Percentiles rank a stretch among this genome's conserved stretches.
Conservation (phyloP, 192 early-diverging fungal species). For the Coemansia sp. region DNA sequence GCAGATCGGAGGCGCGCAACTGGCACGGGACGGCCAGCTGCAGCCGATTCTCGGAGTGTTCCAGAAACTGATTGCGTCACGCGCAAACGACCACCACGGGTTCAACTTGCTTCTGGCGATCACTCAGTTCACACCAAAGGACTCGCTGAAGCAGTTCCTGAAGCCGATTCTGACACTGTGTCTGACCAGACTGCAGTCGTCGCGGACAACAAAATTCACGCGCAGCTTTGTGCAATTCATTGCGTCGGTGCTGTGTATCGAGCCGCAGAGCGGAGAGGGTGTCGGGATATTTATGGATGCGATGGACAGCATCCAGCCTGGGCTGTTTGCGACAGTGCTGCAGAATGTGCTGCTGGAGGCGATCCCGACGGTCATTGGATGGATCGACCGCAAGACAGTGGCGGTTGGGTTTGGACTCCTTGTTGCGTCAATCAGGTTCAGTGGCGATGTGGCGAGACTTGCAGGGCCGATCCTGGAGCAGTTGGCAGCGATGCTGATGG, state of each 20-base stretch:
- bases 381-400: constrained; percentile 51
- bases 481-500: constrained; percentile 44
- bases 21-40: constrained; percentile 71
- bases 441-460: constrained; percentile 12
- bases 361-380: constrained; percentile 33
- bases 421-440: constrained; percentile 31
- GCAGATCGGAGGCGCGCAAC: constrained; percentile 64
- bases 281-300: constrained; percentile 30
- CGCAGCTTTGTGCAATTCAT: constrained; percentile 46
- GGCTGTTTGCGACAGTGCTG: constrained; percentile 38
- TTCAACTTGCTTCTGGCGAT: constrained; percentile 79
- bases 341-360: constrained; percentile 47
- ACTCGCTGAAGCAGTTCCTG: constrained; percentile 55
- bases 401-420: constrained; percentile 48
- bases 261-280: constrained; percentile 18
- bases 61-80: constrained; percentile 85
- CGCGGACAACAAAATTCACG: constrained; percentile 38
- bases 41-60: constrained; percentile 88
- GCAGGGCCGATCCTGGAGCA: constrained; percentile 33
- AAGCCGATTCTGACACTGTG: constrained; percentile 63
- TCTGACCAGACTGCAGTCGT: constrained; percentile 55
- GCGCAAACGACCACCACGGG: constrained; percentile 81
- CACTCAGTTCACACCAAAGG: constrained; percentile 74
- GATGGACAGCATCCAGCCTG: constrained; percentile 50
- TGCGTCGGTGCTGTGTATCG: constrained; percentile 43